Conservation (phyloP, 768 basidiomycete genomes). For the Psilocybe cyanescens region DNA sequence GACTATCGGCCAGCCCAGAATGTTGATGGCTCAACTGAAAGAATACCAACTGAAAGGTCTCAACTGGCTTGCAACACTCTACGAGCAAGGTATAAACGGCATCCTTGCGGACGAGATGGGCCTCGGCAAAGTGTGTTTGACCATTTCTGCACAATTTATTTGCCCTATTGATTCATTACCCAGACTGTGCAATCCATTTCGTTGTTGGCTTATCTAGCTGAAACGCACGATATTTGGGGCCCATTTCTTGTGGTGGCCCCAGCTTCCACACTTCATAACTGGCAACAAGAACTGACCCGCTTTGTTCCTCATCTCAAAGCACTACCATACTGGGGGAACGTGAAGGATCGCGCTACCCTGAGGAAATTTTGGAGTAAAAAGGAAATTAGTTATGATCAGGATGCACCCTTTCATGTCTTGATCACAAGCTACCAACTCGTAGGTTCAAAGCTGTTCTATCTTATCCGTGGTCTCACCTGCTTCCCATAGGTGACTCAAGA, state of each 20-base stretch:
- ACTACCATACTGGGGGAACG: constrained; percentile 97
- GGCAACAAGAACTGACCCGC: constrained; percentile 97
- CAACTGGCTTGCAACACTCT: constrained; percentile 96
- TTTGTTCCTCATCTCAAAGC: constrained; percentile 95
- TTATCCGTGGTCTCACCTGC: background rate
- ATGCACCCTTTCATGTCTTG: constrained; percentile 95
- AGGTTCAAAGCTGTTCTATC: constrained; percentile 29
- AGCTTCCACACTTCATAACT: constrained; percentile 96
- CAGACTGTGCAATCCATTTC: constrained; percentile 99
- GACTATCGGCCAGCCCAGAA: constrained; percentile 89
- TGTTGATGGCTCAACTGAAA: constrained; percentile 96
- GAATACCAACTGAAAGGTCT: constrained; percentile 98
- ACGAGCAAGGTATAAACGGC: constrained; percentile 99
- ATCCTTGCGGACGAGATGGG: constrained; percentile 99
- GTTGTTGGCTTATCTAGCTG: constrained; percentile 92
- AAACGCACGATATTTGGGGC: constrained; percentile 98
- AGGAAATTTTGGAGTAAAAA: constrained; percentile 99
- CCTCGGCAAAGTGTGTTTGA: constrained; percentile 69
- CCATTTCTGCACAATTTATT: constrained; percentile 4
- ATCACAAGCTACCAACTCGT: constrained; percentile 98
- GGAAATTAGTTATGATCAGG: constrained; percentile 92
- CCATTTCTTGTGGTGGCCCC: constrained; percentile 98
- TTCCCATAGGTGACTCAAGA: constrained; percentile 82
- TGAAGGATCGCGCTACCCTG: constrained; percentile 92
- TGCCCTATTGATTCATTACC: constrained; percentile 1